phyloP scores from a whole-genome alignment of 768 basidiomycete species.

The Floccularia luteovirens region DNA sequence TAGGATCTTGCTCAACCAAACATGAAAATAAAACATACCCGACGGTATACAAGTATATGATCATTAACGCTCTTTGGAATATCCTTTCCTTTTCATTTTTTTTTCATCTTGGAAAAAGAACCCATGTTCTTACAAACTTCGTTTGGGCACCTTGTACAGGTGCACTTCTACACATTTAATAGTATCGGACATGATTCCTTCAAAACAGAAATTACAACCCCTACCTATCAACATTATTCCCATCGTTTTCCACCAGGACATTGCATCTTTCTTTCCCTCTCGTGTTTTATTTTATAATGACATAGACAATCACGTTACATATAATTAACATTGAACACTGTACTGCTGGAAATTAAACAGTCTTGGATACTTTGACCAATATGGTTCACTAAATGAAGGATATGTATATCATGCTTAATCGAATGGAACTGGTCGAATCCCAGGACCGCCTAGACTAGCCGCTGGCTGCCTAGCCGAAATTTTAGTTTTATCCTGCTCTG shows the following conservation, averaged over 20 bases:
- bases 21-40: slow-evolving; percentile 15
- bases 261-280: slow-evolving; percentile 1
- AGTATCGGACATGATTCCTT: background rate
- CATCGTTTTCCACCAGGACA: slow-evolving; percentile 2
- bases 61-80: background rate
- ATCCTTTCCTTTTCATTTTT: background rate
- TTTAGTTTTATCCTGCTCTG: slow-evolving; percentile 35
- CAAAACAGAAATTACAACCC: background rate
- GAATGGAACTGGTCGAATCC: slow-evolving; percentile 74
- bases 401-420: no score
- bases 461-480: slow-evolving; percentile 25
- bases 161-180: background rate
- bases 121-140: background rate
- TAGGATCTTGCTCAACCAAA: slow-evolving; percentile 51
- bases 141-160: background rate
- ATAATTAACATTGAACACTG: no score
- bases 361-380: no score
- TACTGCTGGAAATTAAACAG: no score
- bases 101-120: background rate
- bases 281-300: background rate
- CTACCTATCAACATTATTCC: background rate
- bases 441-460: slow-evolving; percentile 43
- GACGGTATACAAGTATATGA: background rate
- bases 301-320: slow-evolving; percentile 1
- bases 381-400: no score